phyloP scores from a whole-genome alignment of 257 asterid species.

The Przewalskia tangutica region DNA sequence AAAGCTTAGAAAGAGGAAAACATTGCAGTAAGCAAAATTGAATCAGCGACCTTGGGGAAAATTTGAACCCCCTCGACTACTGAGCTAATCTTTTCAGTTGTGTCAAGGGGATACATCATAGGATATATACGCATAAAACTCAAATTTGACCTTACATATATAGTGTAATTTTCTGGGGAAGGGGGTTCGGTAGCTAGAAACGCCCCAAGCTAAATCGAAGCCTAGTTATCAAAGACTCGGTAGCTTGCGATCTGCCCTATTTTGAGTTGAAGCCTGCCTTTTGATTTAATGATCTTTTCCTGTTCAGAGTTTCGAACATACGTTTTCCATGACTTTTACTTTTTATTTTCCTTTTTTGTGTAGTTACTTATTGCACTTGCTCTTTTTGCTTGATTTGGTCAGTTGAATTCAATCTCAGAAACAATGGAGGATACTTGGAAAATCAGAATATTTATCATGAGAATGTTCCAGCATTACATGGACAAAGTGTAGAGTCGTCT shows the following conservation, averaged over 20 bases:
- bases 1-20: no score
- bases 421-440: conserved; percentile 6
- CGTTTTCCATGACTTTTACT: background rate
- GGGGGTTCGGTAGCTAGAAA: no score
- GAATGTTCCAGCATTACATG: conserved; percentile 5
- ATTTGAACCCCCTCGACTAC: no score
- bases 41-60: no score
- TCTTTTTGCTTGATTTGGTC: conserved; percentile 3
- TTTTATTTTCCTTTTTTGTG: background rate
- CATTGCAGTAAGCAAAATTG: no score
- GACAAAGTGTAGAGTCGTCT: conserved; percentile 3
- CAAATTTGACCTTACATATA: no score
- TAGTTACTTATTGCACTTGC: background rate
- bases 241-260: background rate
- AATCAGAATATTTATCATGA: conserved; percentile 13
- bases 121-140: no score
- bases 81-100: no score
- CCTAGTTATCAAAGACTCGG: background rate
- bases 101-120: no score
- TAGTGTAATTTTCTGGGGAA: no score
- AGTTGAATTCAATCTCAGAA: conserved; percentile 10
- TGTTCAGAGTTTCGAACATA: background rate
- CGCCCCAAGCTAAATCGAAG: background rate
- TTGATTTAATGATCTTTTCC: background rate
- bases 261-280: background rate